Conservation (phyloP, 2,329 filamentous ascomycete genomes). For the Beauveria varroae region DNA sequence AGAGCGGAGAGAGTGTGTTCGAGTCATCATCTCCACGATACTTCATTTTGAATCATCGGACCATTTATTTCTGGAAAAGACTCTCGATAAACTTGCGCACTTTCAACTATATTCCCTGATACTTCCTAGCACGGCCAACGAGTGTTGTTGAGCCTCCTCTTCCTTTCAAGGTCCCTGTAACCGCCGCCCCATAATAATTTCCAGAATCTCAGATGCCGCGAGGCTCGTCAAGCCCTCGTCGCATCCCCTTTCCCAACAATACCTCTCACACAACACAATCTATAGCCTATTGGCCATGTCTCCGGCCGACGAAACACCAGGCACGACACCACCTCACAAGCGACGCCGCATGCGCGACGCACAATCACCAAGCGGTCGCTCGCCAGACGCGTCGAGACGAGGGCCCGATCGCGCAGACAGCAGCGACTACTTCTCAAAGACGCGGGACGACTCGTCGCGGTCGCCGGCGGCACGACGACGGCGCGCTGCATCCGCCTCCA, state of each 20-base stretch:
- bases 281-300: constrained; percentile 19
- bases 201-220: neutral
- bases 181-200: constrained; percentile 7
- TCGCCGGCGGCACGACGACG: constrained; percentile 25
- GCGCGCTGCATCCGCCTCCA: constrained; percentile 22
- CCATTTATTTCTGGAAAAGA: no score
- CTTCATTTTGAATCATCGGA: fast-evolving
- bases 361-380: constrained; percentile 21
- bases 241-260: neutral
- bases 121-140: neutral
- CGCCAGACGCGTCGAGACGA: constrained; percentile 12
- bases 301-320: constrained; percentile 19
- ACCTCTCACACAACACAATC: neutral
- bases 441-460: constrained; percentile 21
- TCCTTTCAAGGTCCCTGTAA: neutral
- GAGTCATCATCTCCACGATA: neutral
- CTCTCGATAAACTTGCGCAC: no score
- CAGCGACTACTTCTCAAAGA: constrained; percentile 20
- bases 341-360: constrained; percentile 26
- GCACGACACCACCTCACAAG: constrained; percentile 23
- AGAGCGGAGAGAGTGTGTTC: no score
- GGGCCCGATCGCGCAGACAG: constrained; percentile 13
- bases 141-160: neutral
- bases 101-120: neutral
- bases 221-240: neutral